Percentiles rank a stretch among this genome's conserved stretches.
phyloP scores from a whole-genome alignment of 139 green algal species.

The Gonium pectorale region DNA sequence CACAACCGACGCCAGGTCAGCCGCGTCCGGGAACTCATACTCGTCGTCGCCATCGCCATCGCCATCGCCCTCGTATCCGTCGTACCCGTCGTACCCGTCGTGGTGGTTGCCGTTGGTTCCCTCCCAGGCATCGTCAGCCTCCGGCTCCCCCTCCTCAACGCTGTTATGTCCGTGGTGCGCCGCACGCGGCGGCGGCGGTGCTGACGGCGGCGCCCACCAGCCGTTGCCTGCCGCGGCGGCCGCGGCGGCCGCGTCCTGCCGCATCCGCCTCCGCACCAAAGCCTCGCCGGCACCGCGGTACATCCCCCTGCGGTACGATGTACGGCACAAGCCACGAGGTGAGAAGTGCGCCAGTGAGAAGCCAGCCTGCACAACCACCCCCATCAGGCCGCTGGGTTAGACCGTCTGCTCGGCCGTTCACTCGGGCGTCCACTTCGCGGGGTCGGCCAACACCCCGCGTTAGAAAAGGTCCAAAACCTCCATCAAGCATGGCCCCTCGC shows the following conservation, averaged over 20 bases:
- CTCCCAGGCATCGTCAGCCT: neutral
- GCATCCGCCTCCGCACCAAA: slow-evolving; percentile 40
- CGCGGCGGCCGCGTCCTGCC: neutral
- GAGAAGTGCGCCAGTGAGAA: neutral
- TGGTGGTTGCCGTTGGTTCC: too few relatives aligned
- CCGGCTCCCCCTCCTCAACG: neutral
- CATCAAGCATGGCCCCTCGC: too few relatives aligned
- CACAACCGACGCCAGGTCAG: slow-evolving; percentile 53
- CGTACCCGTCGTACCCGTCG: too few relatives aligned
- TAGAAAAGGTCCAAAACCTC: too few relatives aligned
- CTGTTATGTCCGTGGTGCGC: too few relatives aligned
- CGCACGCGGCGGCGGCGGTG: neutral
- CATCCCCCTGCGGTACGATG: slow-evolving; percentile 24
- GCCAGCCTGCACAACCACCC: too few relatives aligned
- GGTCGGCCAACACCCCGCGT: too few relatives aligned
- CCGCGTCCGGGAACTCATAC: neutral
- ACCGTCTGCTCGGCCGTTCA: too few relatives aligned
- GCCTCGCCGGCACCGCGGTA: slow-evolving; percentile 57
- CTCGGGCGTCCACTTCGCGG: too few relatives aligned
- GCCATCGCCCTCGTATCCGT: neutral
- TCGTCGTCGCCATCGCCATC: neutral
- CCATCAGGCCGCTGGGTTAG: too few relatives aligned
- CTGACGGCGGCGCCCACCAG: neutral
- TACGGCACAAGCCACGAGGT: neutral
- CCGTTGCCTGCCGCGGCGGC: neutral